Conservation (phyloP, 1,284 basidiomycete genomes). For the Pyrrhoderma lamaoense region DNA sequence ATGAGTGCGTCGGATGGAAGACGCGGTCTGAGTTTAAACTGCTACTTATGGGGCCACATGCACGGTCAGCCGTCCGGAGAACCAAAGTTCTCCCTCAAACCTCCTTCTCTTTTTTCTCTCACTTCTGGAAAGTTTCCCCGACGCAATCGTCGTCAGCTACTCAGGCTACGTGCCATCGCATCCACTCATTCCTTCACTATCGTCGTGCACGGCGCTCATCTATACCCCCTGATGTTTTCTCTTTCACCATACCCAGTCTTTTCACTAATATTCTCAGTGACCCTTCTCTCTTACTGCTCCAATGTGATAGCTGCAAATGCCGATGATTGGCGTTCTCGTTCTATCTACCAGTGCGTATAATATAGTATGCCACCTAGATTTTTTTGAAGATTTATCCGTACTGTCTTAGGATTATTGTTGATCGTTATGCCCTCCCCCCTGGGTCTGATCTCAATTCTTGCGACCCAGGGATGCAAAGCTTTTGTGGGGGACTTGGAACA, state of each 20-base stretch:
- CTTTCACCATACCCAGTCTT: constrained; percentile 1
- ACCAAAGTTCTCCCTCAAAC: neutral
- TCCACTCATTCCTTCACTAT: constrained; percentile 9
- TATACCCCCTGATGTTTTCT: constrained; percentile 3
- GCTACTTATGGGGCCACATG: too few relatives aligned
- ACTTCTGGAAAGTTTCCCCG: constrained; percentile 18
- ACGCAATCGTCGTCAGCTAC: constrained; percentile 1
- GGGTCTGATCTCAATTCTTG: constrained; percentile 50
- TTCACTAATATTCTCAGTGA: constrained; percentile 6
- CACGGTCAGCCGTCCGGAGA: neutral
- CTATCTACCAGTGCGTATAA: constrained; percentile 34
- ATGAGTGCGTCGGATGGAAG: too few relatives aligned
- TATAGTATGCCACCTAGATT: neutral
- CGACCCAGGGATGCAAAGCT: constrained; percentile 46
- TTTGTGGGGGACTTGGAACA: constrained; percentile 78
- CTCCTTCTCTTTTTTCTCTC: constrained; percentile 19
- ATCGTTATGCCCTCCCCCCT: constrained; percentile 62
- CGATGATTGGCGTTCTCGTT: constrained; percentile 34
- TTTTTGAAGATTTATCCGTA: neutral
- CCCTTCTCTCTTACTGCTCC: neutral
- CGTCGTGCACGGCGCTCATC: constrained; percentile 9
- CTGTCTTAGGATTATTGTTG: constrained; percentile 53
- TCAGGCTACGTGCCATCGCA: neutral
- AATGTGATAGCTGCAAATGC: constrained; percentile 30
- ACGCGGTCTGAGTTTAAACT: too few relatives aligned